These are phyloP conservation scores for Rhizopogon sp. DNA, from an alignment of 768 basidiomycete genomes.

Conservation along the genomic window DNA sequence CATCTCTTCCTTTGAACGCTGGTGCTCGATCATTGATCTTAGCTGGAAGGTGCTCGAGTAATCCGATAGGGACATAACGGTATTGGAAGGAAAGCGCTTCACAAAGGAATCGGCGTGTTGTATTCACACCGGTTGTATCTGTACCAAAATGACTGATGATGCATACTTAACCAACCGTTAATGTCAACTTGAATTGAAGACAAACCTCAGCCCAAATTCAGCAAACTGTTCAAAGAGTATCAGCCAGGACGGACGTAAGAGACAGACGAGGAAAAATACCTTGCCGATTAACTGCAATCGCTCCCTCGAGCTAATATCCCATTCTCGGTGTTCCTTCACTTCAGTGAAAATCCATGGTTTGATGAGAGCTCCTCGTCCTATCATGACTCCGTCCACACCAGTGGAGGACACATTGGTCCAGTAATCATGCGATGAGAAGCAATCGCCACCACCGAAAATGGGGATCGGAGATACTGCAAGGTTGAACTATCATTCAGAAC, in stretches of 20 bases:
- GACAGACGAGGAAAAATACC: constrained; percentile 33
- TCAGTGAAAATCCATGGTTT: constrained; percentile 98
- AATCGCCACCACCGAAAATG: constrained; percentile 95
- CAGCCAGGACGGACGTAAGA: constrained; percentile 1
- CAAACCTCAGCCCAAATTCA: constrained; percentile 75
- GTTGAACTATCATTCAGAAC: background rate
- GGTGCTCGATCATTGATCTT: constrained; percentile 90
- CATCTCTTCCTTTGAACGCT: constrained; percentile 80
- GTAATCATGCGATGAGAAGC: constrained; percentile 83
- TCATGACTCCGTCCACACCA: constrained; percentile 94
- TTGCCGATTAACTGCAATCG: constrained; percentile 74
- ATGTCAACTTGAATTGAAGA: background rate
- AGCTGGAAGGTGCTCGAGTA: constrained; percentile 77
- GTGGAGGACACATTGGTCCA: constrained; percentile 70
- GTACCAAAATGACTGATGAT: constrained; percentile 69
- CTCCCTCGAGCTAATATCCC: constrained; percentile 88
- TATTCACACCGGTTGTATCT: constrained; percentile 86
- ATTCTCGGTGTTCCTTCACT: constrained; percentile 86
- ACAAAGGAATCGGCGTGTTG: constrained; percentile 88
- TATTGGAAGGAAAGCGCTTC: constrained; percentile 96
- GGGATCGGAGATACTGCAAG: constrained; percentile 73
- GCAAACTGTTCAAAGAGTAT: constrained; percentile 50
- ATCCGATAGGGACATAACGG: constrained; percentile 91
- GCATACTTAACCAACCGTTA: background rate
- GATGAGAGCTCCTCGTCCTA: constrained; percentile 90